phyloP scores from a whole-genome alignment of 2,329 filamentous ascomycete species.

The Aspergillus viridinutans region DNA sequence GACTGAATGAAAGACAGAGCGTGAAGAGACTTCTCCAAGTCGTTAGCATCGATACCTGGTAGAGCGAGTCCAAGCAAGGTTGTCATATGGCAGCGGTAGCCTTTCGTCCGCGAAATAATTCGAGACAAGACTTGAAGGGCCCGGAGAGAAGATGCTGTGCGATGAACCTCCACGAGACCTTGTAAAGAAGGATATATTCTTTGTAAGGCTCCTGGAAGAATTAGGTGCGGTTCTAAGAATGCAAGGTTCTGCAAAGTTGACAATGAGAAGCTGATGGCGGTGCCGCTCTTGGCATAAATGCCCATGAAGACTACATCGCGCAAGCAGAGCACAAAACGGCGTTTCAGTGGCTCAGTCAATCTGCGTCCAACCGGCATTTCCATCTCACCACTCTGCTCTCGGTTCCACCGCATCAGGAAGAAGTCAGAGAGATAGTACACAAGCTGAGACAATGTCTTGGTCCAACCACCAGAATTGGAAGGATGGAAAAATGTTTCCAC shows the following conservation, averaged over 20 bases:
- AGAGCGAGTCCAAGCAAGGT: conserved; percentile 87
- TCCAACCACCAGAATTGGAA: conserved; percentile 92
- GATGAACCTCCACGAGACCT: conserved; percentile 92
- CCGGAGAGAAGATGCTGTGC: conserved; percentile 88
- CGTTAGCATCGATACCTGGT: conserved; percentile 95
- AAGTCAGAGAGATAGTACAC: conserved; percentile 91
- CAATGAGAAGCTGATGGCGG: conserved; percentile 86
- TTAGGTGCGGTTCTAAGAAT: conserved; percentile 84
- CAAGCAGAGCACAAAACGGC: conserved; percentile 81
- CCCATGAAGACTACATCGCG: conserved; percentile 97
- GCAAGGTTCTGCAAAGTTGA: conserved; percentile 85
- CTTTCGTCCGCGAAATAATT: conserved; percentile 86
- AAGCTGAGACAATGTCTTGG: conserved; percentile 80
- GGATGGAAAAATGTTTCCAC: conserved; percentile 99
- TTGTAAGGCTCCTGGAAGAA: conserved; percentile 88
- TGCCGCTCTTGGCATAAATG: conserved; percentile 91
- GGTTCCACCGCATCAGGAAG: conserved; percentile 96
- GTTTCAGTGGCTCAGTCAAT: conserved; percentile 76
- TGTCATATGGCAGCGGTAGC: conserved; percentile 94
- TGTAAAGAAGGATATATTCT: conserved; percentile 96
- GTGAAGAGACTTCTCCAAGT: conserved; percentile 92
- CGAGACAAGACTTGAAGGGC: conserved; percentile 88
- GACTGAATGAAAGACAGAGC: conserved; percentile 93
- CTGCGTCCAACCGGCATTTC: conserved; percentile 74
- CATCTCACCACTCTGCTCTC: conserved; percentile 88